Evolutionary conservation across 257 asterid genomes (phyloP).

Genomic region (Gentiana macrophylla): DNA sequence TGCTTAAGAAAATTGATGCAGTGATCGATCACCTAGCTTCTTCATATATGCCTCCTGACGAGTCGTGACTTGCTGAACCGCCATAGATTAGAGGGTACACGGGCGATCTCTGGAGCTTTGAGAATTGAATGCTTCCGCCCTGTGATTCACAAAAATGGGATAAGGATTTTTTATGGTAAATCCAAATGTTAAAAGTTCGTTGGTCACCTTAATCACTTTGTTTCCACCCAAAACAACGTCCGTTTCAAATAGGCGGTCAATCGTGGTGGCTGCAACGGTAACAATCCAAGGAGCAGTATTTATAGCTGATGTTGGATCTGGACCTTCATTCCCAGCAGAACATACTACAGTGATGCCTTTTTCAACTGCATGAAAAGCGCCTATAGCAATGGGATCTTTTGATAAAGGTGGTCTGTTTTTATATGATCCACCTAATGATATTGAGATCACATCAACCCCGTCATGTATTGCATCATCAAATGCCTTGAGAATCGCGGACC

Average conservation of each 20-base stretch:
- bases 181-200: background rate
- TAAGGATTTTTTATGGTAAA: too few relatives aligned
- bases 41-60: too few relatives aligned
- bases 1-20: background rate
- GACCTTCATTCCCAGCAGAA: constrained; percentile 63
- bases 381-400: constrained; percentile 53
- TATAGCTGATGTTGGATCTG: constrained; percentile 16
- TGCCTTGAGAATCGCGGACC: constrained; percentile 46
- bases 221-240: constrained; percentile 41
- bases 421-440: constrained; percentile 35
- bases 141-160: constrained; percentile 5
- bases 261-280: constrained; percentile 68
- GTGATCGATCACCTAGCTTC: too few relatives aligned
- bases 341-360: constrained; percentile 54
- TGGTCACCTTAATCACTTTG: constrained; percentile 39
- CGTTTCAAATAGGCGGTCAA: constrained; percentile 54
- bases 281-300: constrained; percentile 81
- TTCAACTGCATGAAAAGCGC: constrained; percentile 63
- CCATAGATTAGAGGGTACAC: constrained; percentile 53
- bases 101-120: constrained; percentile 30
- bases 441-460: constrained; percentile 55
- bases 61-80: constrained; percentile 19
- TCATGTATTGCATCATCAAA: constrained; percentile 63
- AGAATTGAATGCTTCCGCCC: constrained; percentile 69
- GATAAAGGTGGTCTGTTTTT: constrained; percentile 22